Evolutionary conservation across 192 early-diverging fungal species (phyloP).

Genomic region (Kickxella alabastrina): DNA sequence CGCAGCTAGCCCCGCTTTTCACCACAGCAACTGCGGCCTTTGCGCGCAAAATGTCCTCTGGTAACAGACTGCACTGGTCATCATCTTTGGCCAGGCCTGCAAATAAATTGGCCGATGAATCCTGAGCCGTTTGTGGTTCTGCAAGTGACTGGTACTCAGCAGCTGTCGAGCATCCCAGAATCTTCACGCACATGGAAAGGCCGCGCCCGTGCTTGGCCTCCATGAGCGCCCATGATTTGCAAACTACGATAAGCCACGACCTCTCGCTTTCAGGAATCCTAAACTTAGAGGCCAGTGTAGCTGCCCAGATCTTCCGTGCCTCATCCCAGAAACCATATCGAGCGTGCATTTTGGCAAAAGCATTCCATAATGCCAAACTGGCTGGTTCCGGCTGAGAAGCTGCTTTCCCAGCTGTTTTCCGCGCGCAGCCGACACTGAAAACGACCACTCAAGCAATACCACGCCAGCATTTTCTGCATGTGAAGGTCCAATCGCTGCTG

Average conservation of each 20-base stretch:
- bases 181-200: conserved; percentile 1
- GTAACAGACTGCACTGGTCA: background rate
- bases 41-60: background rate
- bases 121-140: too few relatives aligned
- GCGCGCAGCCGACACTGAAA: conserved; percentile 5
- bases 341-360: conserved; percentile 35
- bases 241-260: conserved; percentile 17
- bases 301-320: conserved; percentile 29
- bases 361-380: conserved; percentile 28
- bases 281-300: conserved; percentile 4
- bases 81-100: background rate
- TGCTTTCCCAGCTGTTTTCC: conserved; percentile 3
- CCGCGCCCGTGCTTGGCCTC: conserved; percentile 26
- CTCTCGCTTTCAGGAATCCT: background rate
- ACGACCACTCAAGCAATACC: conserved; percentile 21
- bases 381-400: conserved; percentile 7
- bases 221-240: conserved; percentile 31
- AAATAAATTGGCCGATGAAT: too few relatives aligned
- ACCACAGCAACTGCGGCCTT: background rate
- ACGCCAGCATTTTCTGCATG: background rate
- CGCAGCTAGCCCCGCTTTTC: background rate
- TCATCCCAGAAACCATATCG: conserved; percentile 17
- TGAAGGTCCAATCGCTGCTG: background rate
- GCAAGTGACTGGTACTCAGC: background rate
- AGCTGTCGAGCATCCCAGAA: conserved; percentile 2